Evolutionary conservation across 2,329 filamentous ascomycete genomes (phyloP).

Genomic region (Fusarium cicatricum): DNA sequence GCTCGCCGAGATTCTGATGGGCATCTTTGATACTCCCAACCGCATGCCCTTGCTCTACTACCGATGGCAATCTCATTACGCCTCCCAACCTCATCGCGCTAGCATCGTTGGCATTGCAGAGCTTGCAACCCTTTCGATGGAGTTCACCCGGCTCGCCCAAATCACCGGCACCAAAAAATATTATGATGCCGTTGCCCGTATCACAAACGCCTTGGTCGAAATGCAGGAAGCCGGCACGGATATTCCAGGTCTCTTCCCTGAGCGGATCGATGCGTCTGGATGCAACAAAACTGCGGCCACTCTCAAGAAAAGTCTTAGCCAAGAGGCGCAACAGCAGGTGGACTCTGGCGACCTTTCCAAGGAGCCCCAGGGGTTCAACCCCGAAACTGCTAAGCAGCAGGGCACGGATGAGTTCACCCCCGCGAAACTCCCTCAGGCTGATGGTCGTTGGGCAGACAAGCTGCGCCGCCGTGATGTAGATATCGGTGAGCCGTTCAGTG

Average conservation of each 20-base stretch:
- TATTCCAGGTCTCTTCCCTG: slow-evolving; percentile 83
- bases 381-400: not conserved
- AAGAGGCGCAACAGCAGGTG: slow-evolving; percentile 48
- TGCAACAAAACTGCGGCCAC: slow-evolving; percentile 68
- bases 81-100: slow-evolving; percentile 70
- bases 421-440: slow-evolving; percentile 23
- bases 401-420: slow-evolving; percentile 5
- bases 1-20: slow-evolving; percentile 81
- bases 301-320: slow-evolving; percentile 42
- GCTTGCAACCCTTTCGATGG: slow-evolving; percentile 81
- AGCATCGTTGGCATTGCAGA: slow-evolving; percentile 70
- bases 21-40: slow-evolving; percentile 90
- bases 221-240: slow-evolving; percentile 74
- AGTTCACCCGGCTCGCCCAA: slow-evolving; percentile 90
- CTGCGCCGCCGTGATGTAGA: slow-evolving; percentile 23
- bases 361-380: slow-evolving; percentile 42
- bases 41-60: slow-evolving; percentile 89
- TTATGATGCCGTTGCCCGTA: slow-evolving; percentile 87
- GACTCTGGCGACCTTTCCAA: slow-evolving; percentile 44
- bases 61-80: slow-evolving; percentile 73
- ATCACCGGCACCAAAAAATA: slow-evolving; percentile 83
- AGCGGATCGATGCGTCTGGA: slow-evolving; percentile 79
- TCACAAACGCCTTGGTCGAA: slow-evolving; percentile 80
- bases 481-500: slow-evolving; percentile 1
- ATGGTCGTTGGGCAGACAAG: slow-evolving; percentile 33